Conservation (phyloP, 2,329 filamentous ascomycete genomes). For the Fusarium circinatum region DNA sequence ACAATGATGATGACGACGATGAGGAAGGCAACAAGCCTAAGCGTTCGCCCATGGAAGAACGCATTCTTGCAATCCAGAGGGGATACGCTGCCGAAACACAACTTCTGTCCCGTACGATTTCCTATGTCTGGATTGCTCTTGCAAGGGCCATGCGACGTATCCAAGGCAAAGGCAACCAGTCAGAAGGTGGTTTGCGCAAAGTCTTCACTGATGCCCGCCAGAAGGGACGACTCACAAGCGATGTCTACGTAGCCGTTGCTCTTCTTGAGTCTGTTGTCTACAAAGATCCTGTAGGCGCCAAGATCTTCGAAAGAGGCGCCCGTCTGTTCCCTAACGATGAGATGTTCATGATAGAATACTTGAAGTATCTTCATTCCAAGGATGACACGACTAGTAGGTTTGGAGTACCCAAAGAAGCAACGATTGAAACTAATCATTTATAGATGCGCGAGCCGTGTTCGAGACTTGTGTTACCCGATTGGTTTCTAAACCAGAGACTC, state of each 20-base stretch:
- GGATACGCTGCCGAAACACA: constrained; percentile 78
- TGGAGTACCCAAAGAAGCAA: background rate
- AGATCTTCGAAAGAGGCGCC: constrained; percentile 94
- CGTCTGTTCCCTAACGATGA: constrained; percentile 95
- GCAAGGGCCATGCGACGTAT: constrained; percentile 94
- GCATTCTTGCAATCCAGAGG: constrained; percentile 70
- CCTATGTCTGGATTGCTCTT: constrained; percentile 93
- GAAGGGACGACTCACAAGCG: constrained; percentile 87
- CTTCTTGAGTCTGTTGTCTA: constrained; percentile 96
- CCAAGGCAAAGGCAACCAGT: constrained; percentile 78
- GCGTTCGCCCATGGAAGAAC: constrained; percentile 71
- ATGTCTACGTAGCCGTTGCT: constrained; percentile 94
- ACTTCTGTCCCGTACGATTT: constrained; percentile 84
- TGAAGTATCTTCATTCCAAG: constrained; percentile 92
- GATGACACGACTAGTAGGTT: constrained; percentile 92
- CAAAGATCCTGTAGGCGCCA: constrained; percentile 89
- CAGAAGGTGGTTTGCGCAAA: constrained; percentile 82
- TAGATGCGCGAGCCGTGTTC: constrained; percentile 94
- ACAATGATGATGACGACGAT: constrained; percentile 63
- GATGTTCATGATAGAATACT: constrained; percentile 91
- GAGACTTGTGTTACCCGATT: constrained; percentile 91
- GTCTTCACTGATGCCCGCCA: constrained; percentile 91
- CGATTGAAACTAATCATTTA: constrained; percentile 28
- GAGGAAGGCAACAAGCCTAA: constrained; percentile 54
- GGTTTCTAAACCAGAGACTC: constrained; percentile 77